Conservation (phyloP, 108 stramenopile genomes). For the Cyclotella distinguenda region DNA sequence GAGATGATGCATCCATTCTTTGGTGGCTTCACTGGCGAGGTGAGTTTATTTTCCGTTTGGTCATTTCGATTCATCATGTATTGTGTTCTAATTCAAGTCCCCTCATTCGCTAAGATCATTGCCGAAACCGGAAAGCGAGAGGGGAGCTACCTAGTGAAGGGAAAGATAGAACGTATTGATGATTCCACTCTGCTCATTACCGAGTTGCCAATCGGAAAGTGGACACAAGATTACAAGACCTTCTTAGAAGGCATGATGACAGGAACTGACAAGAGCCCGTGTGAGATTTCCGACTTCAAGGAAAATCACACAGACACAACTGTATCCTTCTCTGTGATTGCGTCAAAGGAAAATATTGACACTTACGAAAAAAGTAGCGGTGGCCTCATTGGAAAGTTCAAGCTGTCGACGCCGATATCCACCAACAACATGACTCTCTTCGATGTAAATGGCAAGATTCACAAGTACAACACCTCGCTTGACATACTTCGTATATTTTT, state of each 20-base stretch:
- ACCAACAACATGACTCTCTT: slow-evolving; percentile 97
- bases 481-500: slow-evolving; percentile 91
- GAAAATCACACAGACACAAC: slow-evolving; percentile 98
- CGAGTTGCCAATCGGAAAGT: slow-evolving; percentile 95
- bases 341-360: slow-evolving; percentile 80
- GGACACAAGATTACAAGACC: slow-evolving; percentile 98
- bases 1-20: slow-evolving; percentile 78
- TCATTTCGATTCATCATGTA: not conserved
- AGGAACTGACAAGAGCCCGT: slow-evolving; percentile 52
- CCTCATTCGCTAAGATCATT: slow-evolving; percentile 30
- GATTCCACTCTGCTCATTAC: slow-evolving; percentile 86
- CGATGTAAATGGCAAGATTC: slow-evolving; percentile 81
- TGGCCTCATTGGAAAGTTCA: slow-evolving; percentile 94
- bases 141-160: slow-evolving; percentile 56
- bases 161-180: slow-evolving; percentile 80
- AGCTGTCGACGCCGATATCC: slow-evolving; percentile 78
- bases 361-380: slow-evolving; percentile 72
- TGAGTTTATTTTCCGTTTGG: slow-evolving; percentile 36
- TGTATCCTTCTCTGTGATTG: slow-evolving; percentile 90
- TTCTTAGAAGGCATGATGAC: slow-evolving; percentile 71
- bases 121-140: slow-evolving; percentile 53
- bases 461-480: slow-evolving; percentile 72
- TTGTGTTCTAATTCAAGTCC: not conserved
- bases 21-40: slow-evolving; percentile 85
- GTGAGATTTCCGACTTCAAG: slow-evolving; percentile 89